Evolutionary conservation across 2,329 filamentous ascomycete species (phyloP), one percentile per base, ranked within the genome.

Genomic region (Calonectria hongkongensis): DNA sequence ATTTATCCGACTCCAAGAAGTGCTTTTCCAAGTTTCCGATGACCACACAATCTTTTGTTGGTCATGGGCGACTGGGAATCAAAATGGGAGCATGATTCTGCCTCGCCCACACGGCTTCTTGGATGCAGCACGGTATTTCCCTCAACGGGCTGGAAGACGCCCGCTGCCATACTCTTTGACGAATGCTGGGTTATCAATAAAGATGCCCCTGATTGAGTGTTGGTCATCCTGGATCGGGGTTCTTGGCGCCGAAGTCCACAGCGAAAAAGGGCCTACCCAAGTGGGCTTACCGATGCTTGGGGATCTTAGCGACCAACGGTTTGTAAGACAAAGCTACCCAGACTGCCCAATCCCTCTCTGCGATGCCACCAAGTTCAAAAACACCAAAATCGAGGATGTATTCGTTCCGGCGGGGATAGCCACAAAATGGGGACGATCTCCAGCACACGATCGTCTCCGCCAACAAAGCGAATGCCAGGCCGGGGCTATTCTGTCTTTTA

Each of bases 31-130:
- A 12, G 51, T 56, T 12, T 56, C 51, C 8, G 33, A 56, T 56
- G 51, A 56, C 30, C 51, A 56, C 7, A 28, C 51, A 2, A 56
- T 56, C 39, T 56, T 56, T n/a, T 56, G 51, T 2, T 56, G 51
- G 51, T 36, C 51, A n/a, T 56, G 51, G 48, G 48, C 25, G 2
- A 51, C 48, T 13, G 48, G 48, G 27, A 51, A 51, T 18, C 48
- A 25, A 18, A 51, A 51, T 28, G 48, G 48, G 13, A 51, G 48
- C 25, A 25, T 28, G 10, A 5, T 51, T 51, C 16, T n/a, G 48
- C 48, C 48, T 6, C 48, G 25, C 4, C 48, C 48, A n/a, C 48
- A 51, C 25, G 27, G 48, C 12, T 51, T 51, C 27, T n/a, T 28
- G 5, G 48, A 51, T 8, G 25, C 48, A 7, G 25, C 48, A 18